phyloP scores from a whole-genome alignment of 1,139 yeast species.

The Hemisphaericaspora xylanilytica region DNA sequence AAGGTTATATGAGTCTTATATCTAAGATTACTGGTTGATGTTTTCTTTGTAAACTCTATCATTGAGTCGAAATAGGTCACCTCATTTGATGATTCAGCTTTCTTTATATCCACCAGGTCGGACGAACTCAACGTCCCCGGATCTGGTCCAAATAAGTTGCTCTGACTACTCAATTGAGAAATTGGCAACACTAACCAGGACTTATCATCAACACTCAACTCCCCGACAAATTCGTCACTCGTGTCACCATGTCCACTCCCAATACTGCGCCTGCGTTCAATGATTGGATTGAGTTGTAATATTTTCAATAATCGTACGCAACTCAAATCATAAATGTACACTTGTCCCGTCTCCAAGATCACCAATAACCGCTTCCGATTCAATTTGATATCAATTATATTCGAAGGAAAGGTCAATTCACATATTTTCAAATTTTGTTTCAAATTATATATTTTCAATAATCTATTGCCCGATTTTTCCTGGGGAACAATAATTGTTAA shows the following conservation, averaged over 20 bases:
- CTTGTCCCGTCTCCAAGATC: constrained; percentile 56
- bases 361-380: constrained; percentile 67
- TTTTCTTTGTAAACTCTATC: constrained; percentile 12
- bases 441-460: constrained; percentile 62
- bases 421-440: constrained; percentile 69
- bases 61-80: constrained; percentile 7
- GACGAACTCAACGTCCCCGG: background rate
- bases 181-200: constrained; percentile 46
- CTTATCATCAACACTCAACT: constrained; percentile 47
- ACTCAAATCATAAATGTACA: constrained; percentile 69
- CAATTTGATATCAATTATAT: constrained; percentile 58
- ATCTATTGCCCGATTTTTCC: constrained; percentile 44
- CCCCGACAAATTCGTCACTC: constrained; percentile 38
- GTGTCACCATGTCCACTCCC: constrained; percentile 23
- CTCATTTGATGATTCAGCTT: background rate
- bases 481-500: constrained; percentile 60
- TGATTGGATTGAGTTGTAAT: constrained; percentile 44
- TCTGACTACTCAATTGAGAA: constrained; percentile 24
- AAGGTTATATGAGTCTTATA: constrained; percentile 19
- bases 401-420: constrained; percentile 65
- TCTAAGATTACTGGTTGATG: constrained; percentile 5
- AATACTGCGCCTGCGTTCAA: constrained; percentile 2
- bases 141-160: constrained; percentile 22
- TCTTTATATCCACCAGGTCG: background rate
- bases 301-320: constrained; percentile 68